These are phyloP conservation scores for Flaveria floridana DNA, from an alignment of 140 eudicot species.

Conservation along the genomic window DNA sequence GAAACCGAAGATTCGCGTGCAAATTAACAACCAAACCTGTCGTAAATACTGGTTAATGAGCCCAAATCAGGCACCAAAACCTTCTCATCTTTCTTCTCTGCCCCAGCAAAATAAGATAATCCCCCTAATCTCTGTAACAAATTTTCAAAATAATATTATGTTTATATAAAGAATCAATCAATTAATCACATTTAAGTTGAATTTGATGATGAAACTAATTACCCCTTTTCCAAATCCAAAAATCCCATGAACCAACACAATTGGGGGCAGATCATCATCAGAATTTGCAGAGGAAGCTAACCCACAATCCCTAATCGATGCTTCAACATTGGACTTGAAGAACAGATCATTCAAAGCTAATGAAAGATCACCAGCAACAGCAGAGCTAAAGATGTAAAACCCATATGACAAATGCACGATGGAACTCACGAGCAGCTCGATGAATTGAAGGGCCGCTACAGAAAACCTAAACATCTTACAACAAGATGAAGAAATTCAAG, in stretches of 20 bases:
- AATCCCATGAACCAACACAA: conserved; percentile 90
- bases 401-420: conserved; percentile 75
- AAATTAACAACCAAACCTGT: conserved; percentile 48
- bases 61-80: conserved; percentile 97
- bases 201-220: conserved; percentile 12
- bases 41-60: conserved; percentile 86
- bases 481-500: not conserved
- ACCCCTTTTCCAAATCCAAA: conserved; percentile 99
- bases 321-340: conserved; percentile 46
- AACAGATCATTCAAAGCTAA: conserved; percentile 54
- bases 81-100: conserved; percentile 95
- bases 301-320: conserved; percentile 34
- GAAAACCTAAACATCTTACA: conserved; percentile 68
- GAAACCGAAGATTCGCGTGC: not conserved
- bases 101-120: conserved; percentile 90
- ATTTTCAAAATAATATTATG: not conserved
- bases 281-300: conserved; percentile 22
- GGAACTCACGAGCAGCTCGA: conserved; percentile 71
- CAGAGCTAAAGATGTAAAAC: conserved; percentile 86
- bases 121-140: conserved; percentile 82
- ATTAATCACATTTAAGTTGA: not conserved
- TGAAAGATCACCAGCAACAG: conserved; percentile 83
- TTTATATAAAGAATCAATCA: not conserved
- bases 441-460: conserved; percentile 56
- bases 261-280: conserved; percentile 75